phyloP scores from a whole-genome alignment of 2,329 filamentous ascomycete genomes.

The Cordyceps militaris region DNA sequence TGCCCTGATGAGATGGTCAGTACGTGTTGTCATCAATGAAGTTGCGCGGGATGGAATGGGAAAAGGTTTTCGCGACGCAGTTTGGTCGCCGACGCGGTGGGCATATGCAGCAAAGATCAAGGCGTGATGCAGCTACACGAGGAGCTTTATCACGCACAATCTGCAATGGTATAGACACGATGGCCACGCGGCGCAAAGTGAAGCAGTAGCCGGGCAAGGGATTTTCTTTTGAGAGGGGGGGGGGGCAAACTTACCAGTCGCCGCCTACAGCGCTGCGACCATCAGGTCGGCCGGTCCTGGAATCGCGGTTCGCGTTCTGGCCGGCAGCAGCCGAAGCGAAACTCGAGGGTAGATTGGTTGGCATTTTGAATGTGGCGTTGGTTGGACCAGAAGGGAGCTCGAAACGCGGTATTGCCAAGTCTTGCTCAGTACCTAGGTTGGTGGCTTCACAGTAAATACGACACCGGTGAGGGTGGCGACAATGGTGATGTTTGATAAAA shows the following conservation, averaged over 20 bases:
- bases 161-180: not conserved
- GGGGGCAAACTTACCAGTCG: slow-evolving; percentile 58
- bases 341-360: slow-evolving; percentile 72
- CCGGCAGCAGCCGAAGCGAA: slow-evolving; percentile 79
- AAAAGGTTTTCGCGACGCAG: slow-evolving; percentile 8
- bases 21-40: not conserved
- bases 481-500: slow-evolving; percentile 10
- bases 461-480: slow-evolving; percentile 8
- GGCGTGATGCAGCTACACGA: not conserved
- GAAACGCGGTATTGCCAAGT: slow-evolving; percentile 5
- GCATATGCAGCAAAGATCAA: not conserved
- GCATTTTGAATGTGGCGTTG: slow-evolving; percentile 39
- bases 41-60: not conserved
- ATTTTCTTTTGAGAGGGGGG: too few relatives aligned
- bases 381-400: not conserved
- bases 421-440: slow-evolving; percentile 7
- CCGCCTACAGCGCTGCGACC: slow-evolving; percentile 50
- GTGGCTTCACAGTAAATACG: slow-evolving; percentile 2
- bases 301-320: slow-evolving; percentile 57
- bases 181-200: slow-evolving; percentile 4
- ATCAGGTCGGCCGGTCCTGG: slow-evolving; percentile 52
- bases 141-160: not conserved
- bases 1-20: slow-evolving; percentile 36
- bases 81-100: not conserved
- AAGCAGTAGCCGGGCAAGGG: slow-evolving; percentile 22